A percentile compares a stretch with the other conserved stretches of the same genome.
Conservation (phyloP, 1,139 yeast genomes). For the Protomyces arabidopsidicola region DNA sequence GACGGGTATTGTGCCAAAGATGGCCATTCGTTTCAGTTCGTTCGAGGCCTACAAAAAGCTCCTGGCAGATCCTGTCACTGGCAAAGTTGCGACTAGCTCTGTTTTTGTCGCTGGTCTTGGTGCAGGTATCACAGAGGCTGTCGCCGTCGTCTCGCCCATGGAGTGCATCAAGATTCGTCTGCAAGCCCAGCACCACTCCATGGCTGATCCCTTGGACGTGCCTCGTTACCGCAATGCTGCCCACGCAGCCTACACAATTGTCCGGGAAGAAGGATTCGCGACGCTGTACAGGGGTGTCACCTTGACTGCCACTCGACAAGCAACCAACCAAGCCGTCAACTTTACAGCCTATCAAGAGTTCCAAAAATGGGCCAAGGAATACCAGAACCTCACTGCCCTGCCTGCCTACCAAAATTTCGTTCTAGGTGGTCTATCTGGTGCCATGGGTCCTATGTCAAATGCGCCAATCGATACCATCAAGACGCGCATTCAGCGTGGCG, state of each 20-base stretch:
- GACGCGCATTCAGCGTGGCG: constrained; percentile 91
- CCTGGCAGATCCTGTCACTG: constrained; percentile 53
- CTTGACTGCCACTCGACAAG: constrained; percentile 95
- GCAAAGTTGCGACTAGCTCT: constrained; percentile 55
- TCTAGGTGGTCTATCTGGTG: constrained; percentile 90
- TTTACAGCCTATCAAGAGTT: constrained; percentile 90
- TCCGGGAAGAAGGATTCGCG: constrained; percentile 83
- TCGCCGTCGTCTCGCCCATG: constrained; percentile 90
- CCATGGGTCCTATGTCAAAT: constrained; percentile 94
- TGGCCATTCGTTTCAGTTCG: constrained; percentile 94
- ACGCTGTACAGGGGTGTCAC: constrained; percentile 93
- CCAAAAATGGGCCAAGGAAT: constrained; percentile 61
- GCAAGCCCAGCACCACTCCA: constrained; percentile 90
- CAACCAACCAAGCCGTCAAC: constrained; percentile 97
- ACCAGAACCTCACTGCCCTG: constrained; percentile 55
- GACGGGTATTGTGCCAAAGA: constrained; percentile 94
- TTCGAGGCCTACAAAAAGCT: constrained; percentile 80
- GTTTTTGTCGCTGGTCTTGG: constrained; percentile 93
- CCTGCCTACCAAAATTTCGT: constrained; percentile 94
- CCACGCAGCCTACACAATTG: constrained; percentile 79
- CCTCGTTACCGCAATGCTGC: constrained; percentile 92
- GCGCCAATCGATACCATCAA: constrained; percentile 97
- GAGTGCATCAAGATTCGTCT: constrained; percentile 94
- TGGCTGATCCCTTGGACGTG: constrained; percentile 70
- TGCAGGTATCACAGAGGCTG: constrained; percentile 96